Evolutionary conservation across 768 basidiomycete species (phyloP).

Genomic region (Boletus vermiculosoides): DNA sequence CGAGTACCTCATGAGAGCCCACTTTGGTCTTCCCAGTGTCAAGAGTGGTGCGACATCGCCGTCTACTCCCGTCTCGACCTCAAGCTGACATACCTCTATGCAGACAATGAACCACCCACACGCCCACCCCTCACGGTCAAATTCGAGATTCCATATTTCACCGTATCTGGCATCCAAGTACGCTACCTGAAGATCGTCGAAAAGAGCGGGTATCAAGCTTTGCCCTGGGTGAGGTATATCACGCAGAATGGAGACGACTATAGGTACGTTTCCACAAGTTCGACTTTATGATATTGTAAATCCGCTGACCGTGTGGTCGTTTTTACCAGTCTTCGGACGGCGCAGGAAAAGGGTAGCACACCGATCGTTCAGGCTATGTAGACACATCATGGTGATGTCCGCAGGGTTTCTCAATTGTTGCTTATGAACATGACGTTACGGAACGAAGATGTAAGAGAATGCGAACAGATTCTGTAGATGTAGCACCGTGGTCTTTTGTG

Average conservation of each 20-base stretch:
- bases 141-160: conserved; percentile 99
- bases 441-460: background rate
- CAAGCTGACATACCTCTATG: conserved; percentile 33
- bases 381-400: background rate
- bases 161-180: conserved; percentile 96
- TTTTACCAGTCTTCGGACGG: conserved; percentile 55
- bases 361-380: conserved; percentile 45
- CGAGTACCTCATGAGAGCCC: conserved; percentile 97
- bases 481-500: background rate
- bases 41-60: conserved; percentile 64
- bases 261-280: conserved; percentile 49
- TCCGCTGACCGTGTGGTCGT: background rate
- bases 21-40: conserved; percentile 95
- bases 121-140: conserved; percentile 95
- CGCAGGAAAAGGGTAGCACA: conserved; percentile 69
- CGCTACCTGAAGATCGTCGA: conserved; percentile 98
- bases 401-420: background rate
- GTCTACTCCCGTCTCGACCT: background rate
- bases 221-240: conserved; percentile 95
- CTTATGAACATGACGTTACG: background rate
- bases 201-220: conserved; percentile 95
- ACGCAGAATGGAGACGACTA: conserved; percentile 92
- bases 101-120: conserved; percentile 65
- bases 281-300: background rate
- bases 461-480: background rate